Conservation (phyloP, 768 basidiomycete genomes). For the Lenzites betulinus region DNA sequence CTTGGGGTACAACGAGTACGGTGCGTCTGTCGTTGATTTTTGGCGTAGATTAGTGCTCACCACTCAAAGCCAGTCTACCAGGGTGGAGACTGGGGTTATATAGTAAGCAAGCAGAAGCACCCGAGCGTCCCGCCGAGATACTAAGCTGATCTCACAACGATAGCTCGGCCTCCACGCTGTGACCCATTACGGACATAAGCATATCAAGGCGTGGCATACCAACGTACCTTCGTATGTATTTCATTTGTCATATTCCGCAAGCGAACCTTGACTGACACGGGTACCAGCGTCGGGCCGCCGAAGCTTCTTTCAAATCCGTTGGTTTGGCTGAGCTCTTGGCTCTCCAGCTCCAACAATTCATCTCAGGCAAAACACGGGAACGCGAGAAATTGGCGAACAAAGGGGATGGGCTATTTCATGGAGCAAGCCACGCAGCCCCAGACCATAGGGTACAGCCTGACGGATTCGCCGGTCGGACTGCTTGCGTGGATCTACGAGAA, state of each 20-base stretch:
- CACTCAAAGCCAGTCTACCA: constrained; percentile 40
- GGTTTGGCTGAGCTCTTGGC: constrained; percentile 32
- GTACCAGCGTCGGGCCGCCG: constrained; percentile 28
- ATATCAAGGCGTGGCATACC: constrained; percentile 55
- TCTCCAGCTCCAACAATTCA: constrained; percentile 28
- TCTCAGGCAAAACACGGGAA: constrained; percentile 32
- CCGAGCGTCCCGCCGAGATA: background rate
- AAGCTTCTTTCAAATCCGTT: constrained; percentile 29
- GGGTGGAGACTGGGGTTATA: constrained; percentile 51
- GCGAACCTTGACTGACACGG: background rate
- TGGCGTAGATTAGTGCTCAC: constrained; percentile 9
- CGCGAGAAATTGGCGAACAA: constrained; percentile 19
- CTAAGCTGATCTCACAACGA: background rate
- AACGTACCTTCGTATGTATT: constrained; percentile 46
- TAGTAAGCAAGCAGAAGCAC: constrained; percentile 29
- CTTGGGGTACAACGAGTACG: constrained; percentile 31
- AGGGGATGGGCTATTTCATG: constrained; percentile 35
- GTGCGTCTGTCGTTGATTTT: constrained; percentile 10
- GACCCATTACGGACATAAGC: constrained; percentile 39
- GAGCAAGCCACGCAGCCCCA: constrained; percentile 37
- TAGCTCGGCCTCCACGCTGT: constrained; percentile 42
- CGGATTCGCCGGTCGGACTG: constrained; percentile 57
- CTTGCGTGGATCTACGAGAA: constrained; percentile 44
- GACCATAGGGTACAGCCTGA: constrained; percentile 49
- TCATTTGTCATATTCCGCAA: background rate